These are phyloP conservation scores for Opeltia flavorubescens DNA, from an alignment of 495 filamentous ascomycete species.

Conservation along the genomic window DNA sequence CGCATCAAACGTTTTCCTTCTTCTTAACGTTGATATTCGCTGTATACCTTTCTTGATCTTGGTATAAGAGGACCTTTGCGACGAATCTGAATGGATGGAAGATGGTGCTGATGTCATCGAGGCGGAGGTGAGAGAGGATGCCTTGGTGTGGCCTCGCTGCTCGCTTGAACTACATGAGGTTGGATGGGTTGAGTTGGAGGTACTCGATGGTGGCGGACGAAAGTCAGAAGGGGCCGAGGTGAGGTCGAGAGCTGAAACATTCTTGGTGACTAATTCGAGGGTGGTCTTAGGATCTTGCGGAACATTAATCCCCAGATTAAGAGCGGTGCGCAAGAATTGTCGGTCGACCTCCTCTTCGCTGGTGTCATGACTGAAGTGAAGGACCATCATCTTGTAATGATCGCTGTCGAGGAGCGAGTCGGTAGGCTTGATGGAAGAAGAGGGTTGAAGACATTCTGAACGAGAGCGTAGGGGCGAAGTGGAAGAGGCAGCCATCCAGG, in stretches of 20 bases:
- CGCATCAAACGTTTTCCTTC: slow-evolving; percentile 10
- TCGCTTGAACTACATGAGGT: slow-evolving; percentile 16
- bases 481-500: slow-evolving; percentile 1
- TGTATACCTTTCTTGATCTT: slow-evolving; percentile 14
- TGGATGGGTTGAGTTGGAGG: slow-evolving; percentile 12
- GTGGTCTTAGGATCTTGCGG: slow-evolving; percentile 12
- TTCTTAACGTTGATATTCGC: slow-evolving; percentile 14
- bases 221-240: background rate
- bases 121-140: slow-evolving; percentile 13
- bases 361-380: slow-evolving; percentile 6
- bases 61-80: slow-evolving; percentile 13
- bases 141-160: slow-evolving; percentile 8
- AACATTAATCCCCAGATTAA: slow-evolving; percentile 13
- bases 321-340: slow-evolving; percentile 9
- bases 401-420: slow-evolving; percentile 3
- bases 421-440: background rate
- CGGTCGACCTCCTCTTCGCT: slow-evolving; percentile 16
- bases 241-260: slow-evolving; percentile 10
- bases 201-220: slow-evolving; percentile 2
- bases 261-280: slow-evolving; percentile 12
- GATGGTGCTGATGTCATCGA: slow-evolving; percentile 12
- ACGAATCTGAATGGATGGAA: slow-evolving; percentile 9
- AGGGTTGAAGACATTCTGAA: slow-evolving; percentile 5
- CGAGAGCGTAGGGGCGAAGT: background rate
- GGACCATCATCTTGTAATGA: slow-evolving; percentile 16